Base-by-base conservation (phyloP, 148 eudicot genomes). In the Bassia scoparia region DNA sequence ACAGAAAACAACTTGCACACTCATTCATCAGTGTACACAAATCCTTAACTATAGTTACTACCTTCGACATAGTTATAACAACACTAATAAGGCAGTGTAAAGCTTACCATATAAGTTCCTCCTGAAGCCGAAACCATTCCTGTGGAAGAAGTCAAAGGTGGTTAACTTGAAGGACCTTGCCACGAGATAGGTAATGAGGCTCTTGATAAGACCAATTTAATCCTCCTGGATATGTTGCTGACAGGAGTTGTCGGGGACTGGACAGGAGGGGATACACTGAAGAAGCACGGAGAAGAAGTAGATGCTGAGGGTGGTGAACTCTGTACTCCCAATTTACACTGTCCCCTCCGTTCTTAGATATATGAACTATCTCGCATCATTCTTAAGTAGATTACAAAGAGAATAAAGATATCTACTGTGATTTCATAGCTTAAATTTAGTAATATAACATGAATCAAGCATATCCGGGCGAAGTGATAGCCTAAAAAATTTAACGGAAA, bases 221-320 rank as follows among this genome's bases (percentile, higher is more conserved):
- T 66, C 89, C 88, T 71, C 91, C 91, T 41, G 88, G 90, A 81
- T 85, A 95, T 23, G 96, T 60, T 86, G 96, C 83, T 93, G 97
- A 53, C 85, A 65, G 92, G 89, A 78, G 88, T 84, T 43, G 93
- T 87, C 41, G 91, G 91, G 61, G 98, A 87, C 46, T 88, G 91
- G 68, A 84, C 85, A 60, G 91, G 72, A 84, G 98, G 93, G 98
- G 93, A 86, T 95, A 95, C 77, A 86, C 86, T 77, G 97, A 82
- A 78, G 98, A 87, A 76, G 89, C 90, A 58, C 89, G 89, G 81
- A 88, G n/a, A 77, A 64, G 97, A 78, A 67, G 86, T 87, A 53
- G 98, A 86, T 59, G 98, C 77, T 90, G 97, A 76, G 98, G 96
- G 78, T 95, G 98, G 71, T 95, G 90, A 87, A 95, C 87, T 95